phyloP scores from a whole-genome alignment of 495 filamentous ascomycete species.

The Parathielavia hyrcaniae region DNA sequence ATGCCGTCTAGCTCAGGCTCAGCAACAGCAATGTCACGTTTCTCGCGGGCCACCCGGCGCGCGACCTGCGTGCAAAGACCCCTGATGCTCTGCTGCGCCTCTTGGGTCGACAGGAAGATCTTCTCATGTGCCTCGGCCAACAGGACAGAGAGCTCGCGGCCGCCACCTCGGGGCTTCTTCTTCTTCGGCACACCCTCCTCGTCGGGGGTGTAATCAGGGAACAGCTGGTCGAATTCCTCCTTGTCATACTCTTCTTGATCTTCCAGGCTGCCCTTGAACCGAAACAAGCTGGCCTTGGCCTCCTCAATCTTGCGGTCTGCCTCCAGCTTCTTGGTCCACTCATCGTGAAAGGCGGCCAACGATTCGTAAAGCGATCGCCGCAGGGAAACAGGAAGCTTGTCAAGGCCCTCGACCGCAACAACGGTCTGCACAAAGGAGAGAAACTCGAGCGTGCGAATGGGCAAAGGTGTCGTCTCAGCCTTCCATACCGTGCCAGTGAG shows the following conservation, averaged over 20 bases:
- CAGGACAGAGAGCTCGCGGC: conserved; percentile 42
- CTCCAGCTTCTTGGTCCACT: conserved; percentile 70
- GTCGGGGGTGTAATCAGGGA: conserved; percentile 62
- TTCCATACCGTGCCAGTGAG: conserved; percentile 45
- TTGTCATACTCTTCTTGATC: conserved; percentile 72
- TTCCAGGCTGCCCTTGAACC: conserved; percentile 66
- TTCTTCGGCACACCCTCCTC: conserved; percentile 22
- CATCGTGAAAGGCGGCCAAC: conserved; percentile 63
- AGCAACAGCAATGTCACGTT: conserved; percentile 23
- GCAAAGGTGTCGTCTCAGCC: conserved; percentile 21
- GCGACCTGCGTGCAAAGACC: conserved; percentile 38
- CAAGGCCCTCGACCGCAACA: conserved; percentile 38
- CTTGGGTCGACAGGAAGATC: conserved; percentile 42
- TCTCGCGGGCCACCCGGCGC: conserved; percentile 28
- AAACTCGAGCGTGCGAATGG: conserved; percentile 45
- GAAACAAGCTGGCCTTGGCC: conserved; percentile 67
- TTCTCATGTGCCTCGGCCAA: conserved; percentile 42
- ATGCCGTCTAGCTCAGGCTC: conserved; percentile 38
- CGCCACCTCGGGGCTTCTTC: conserved; percentile 23
- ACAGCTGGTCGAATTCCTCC: conserved; percentile 68
- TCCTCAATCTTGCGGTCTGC: conserved; percentile 67
- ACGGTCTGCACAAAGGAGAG: conserved; percentile 37
- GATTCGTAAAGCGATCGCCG: conserved; percentile 43
- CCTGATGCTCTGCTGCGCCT: conserved; percentile 34
- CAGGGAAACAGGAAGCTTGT: conserved; percentile 30